phyloP scores from a whole-genome alignment of 495 filamentous ascomycete genomes.

The Rhypophila decipiens region DNA sequence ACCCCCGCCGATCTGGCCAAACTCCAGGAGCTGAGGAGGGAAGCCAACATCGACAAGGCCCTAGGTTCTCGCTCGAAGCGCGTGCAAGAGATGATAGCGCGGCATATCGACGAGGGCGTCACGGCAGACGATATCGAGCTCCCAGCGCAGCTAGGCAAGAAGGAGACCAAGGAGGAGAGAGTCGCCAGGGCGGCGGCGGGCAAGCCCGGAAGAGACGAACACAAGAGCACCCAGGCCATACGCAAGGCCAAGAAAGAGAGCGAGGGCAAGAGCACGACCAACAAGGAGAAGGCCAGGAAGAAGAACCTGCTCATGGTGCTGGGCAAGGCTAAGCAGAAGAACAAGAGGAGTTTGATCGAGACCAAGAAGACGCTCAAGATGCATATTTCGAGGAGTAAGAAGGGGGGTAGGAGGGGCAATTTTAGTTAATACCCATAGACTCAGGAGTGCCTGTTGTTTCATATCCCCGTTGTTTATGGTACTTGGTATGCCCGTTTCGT shows the following conservation, averaged over 20 bases:
- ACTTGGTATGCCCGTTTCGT: no score
- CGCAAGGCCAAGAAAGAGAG: constrained; percentile 77
- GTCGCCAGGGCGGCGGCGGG: constrained; percentile 72
- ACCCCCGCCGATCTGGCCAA: constrained; percentile 91
- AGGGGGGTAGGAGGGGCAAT: constrained; percentile 77
- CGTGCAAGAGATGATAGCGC: constrained; percentile 44
- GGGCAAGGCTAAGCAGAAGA: constrained; percentile 86
- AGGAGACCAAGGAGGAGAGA: constrained; percentile 68
- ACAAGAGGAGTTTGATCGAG: constrained; percentile 84
- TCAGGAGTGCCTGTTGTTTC: no score
- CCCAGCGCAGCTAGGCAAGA: constrained; percentile 61
- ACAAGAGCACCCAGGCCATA: constrained; percentile 74
- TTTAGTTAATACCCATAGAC: no score
- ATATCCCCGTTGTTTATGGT: no score
- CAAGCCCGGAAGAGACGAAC: constrained; percentile 63
- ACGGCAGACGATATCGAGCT: constrained; percentile 83
- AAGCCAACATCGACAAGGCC: constrained; percentile 61
- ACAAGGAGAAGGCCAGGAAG: constrained; percentile 91
- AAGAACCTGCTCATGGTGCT: constrained; percentile 99
- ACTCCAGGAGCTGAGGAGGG: constrained; percentile 73
- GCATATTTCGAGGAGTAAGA: constrained; percentile 77
- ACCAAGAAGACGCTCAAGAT: constrained; percentile 70
- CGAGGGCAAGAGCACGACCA: constrained; percentile 90
- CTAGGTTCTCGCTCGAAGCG: constrained; percentile 38
- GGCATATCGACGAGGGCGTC: constrained; percentile 74